Evolutionary conservation across 106 monocot species (phyloP).

Genomic region (Cymbidium sinense): DNA sequence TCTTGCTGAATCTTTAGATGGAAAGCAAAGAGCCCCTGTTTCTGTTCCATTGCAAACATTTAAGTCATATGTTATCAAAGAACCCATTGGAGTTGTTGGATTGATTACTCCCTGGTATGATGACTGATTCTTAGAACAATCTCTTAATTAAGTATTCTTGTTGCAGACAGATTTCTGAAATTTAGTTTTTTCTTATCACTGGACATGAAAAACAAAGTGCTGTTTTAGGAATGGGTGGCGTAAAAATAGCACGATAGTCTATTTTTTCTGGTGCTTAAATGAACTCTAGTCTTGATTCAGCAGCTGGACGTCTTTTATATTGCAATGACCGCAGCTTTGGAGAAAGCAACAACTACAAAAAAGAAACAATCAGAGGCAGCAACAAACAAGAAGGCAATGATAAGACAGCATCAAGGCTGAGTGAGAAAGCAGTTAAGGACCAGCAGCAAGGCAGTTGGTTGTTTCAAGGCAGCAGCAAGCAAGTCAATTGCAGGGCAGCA

Average conservation of each 20-base stretch:
- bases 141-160: background rate
- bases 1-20: conserved; percentile 83
- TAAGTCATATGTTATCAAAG: conserved; percentile 63
- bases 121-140: background rate
- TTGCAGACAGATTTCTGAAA: background rate
- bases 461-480: background rate
- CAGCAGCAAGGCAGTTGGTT: background rate
- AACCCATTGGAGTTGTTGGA: conserved; percentile 95
- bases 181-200: background rate
- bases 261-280: background rate
- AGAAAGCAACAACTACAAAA: background rate
- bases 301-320: background rate
- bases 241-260: background rate
- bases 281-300: background rate
- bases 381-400: background rate
- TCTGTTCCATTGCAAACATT: conserved; percentile 92
- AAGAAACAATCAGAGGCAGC: background rate
- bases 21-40: conserved; percentile 68
- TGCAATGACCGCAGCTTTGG: background rate
- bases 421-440: background rate
- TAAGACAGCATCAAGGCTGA: background rate
- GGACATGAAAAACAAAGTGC: background rate
- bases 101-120: conserved; percentile 94
- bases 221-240: background rate
- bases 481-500: too few species aligned